These are phyloP conservation scores for Diaporthe destruens DNA, from an alignment of 2,329 filamentous ascomycete species.

Conservation along the genomic window DNA sequence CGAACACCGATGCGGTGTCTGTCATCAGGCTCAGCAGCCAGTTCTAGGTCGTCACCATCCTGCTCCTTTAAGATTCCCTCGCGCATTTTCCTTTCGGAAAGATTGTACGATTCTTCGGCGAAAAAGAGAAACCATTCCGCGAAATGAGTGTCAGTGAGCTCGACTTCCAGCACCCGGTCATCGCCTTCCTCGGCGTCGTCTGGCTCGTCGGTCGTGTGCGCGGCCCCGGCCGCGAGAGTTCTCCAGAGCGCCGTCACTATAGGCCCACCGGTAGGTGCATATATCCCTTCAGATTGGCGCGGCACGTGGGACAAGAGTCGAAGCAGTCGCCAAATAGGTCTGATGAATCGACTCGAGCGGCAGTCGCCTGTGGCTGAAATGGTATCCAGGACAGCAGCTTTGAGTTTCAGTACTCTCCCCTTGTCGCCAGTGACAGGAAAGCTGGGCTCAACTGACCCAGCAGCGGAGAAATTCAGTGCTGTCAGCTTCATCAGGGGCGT, in stretches of 20 bases:
- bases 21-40: not conserved
- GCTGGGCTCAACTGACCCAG: not conserved
- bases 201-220: not conserved
- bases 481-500: not conserved
- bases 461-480: not conserved
- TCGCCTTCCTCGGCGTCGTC: not conserved
- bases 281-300: not conserved
- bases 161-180: not conserved
- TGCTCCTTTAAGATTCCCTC: not conserved
- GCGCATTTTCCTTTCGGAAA: constrained; percentile 10
- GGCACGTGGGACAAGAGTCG: not conserved
- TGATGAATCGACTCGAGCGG: not conserved
- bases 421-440: not conserved
- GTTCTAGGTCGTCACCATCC: not conserved
- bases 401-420: not conserved
- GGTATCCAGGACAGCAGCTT: not conserved
- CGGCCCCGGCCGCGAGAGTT: not conserved
- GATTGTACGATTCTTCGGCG: not conserved
- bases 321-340: not conserved
- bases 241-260: constrained; percentile 13
- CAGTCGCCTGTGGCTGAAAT: not conserved
- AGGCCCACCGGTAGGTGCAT: not conserved
- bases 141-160: constrained; percentile 8
- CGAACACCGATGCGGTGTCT: not conserved
- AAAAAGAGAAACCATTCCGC: not conserved